phyloP scores from a whole-genome alignment of 1,284 basidiomycete genomes.

The Sanghuangporus weigelae region DNA sequence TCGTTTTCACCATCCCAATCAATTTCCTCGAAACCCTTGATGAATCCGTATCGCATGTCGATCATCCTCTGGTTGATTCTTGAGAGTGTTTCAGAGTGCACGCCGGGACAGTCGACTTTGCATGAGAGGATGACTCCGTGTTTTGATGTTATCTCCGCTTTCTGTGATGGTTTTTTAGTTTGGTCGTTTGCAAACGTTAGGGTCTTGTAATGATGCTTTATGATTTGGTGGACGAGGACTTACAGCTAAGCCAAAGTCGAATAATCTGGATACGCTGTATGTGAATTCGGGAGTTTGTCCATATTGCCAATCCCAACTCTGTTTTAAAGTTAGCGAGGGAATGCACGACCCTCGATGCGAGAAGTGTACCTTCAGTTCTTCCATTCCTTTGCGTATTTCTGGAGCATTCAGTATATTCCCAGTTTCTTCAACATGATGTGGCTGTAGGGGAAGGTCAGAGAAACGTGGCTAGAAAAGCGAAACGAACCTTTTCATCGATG shows the following conservation, averaged over 20 bases:
- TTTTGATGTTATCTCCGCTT: constrained; percentile 47
- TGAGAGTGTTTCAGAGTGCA: constrained; percentile 15
- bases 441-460: constrained; percentile 20
- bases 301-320: constrained; percentile 93
- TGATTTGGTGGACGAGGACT: constrained; percentile 23
- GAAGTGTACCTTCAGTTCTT: constrained; percentile 60
- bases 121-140: constrained; percentile 59
- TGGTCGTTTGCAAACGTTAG: background rate
- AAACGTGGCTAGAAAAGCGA: background rate
- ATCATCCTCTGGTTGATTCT: constrained; percentile 25
- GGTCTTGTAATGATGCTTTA: background rate
- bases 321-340: constrained; percentile 4
- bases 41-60: constrained; percentile 45
- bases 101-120: constrained; percentile 29
- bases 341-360: background rate
- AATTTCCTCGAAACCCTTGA: constrained; percentile 35
- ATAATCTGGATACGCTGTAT: constrained; percentile 43
- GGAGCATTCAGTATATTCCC: constrained; percentile 37
- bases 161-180: constrained; percentile 28
- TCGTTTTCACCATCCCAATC: constrained; percentile 9
- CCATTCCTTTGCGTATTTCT: constrained; percentile 56
- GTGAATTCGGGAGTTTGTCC: constrained; percentile 95
- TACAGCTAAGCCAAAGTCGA: constrained; percentile 60
- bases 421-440: constrained; percentile 38
- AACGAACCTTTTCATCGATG: constrained; percentile 28